Conservation (phyloP, 495 filamentous ascomycete species). For the Chlorociboria aeruginascens region DNA sequence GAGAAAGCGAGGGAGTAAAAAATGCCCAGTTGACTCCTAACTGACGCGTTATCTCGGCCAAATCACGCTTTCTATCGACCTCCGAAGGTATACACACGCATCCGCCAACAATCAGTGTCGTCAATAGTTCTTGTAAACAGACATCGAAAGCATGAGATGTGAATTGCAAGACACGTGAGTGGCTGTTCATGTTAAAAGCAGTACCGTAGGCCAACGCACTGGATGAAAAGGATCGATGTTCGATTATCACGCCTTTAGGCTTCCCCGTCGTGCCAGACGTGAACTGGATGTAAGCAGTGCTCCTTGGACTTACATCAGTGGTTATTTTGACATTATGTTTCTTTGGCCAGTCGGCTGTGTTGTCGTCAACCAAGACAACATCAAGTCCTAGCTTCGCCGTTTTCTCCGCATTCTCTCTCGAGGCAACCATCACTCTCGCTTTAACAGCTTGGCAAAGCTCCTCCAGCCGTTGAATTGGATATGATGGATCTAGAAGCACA, state of each 20-base stretch:
- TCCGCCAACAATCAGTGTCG: constrained; percentile 44
- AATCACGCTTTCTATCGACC: constrained; percentile 24
- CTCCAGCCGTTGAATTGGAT: background rate
- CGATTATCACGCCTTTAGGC: constrained; percentile 34
- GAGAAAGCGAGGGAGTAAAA: constrained; percentile 36
- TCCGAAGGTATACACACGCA: constrained; percentile 38
- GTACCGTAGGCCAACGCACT: constrained; percentile 33
- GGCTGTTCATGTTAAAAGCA: constrained; percentile 32
- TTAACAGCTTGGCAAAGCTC: too few relatives aligned
- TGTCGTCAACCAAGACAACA: too few relatives aligned
- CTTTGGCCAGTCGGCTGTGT: too few relatives aligned
- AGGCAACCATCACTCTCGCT: too few relatives aligned
- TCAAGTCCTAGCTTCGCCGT: too few relatives aligned
- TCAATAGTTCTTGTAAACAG: constrained; percentile 52
- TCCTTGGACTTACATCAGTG: constrained; percentile 2
- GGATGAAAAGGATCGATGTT: constrained; percentile 28
- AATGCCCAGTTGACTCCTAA: constrained; percentile 23
- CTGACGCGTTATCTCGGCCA: constrained; percentile 25
- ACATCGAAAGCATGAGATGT: constrained; percentile 61
- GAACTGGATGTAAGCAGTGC: constrained; percentile 41
- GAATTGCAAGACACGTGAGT: constrained; percentile 50
- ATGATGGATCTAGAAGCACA: constrained; percentile 40
- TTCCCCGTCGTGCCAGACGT: constrained; percentile 50
- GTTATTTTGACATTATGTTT: too few relatives aligned
- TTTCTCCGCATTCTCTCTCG: too few relatives aligned